Base-by-base conservation (phyloP, 768 basidiomycete species). In the Russula sp. region DNA sequence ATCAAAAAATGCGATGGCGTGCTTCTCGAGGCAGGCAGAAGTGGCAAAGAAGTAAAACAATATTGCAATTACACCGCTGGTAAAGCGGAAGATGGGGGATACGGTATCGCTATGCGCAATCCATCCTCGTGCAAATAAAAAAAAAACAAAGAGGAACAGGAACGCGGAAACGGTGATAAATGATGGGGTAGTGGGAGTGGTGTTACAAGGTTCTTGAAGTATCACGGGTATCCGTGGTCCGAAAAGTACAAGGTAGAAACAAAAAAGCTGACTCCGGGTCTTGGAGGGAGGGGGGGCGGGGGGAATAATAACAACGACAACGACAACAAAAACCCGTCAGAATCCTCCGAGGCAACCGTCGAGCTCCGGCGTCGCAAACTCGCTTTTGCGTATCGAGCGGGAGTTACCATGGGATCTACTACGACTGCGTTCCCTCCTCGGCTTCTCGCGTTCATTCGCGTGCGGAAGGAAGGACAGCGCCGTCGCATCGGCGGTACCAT, bases 301-400 rank as follows among this genome's bases (percentile, higher is more conserved):
- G 36, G 10, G 20, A 38, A 11, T 18, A 41, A 42, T 29, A 53
- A 20, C 14, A 52, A 48, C 36, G 38, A 52, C 3, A n/a, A n/a
- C n/a, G n/a, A n/a, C n/a, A n/a, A 52, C 11, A 38, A 52, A 51
- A 14, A 35, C n/a, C 18, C n/a, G 36, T 62, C 56, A 70, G 66
- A 70, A 70, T 25, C 70, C 70, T 22, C 70, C 70, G 2, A 70
- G 65, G 43, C 70, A 70, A 5, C 70, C 70, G 43, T 69, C 64
- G 25, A 66, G 60, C 38, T 65, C 60, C 29, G 66, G 56, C 20
- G 39, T 38, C 0, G 67, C 52, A 36, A 69, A 69, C 52, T 58
- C 60, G 60, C 66, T 58, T 38, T 20, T 48, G 59, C 48, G 45
- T 20, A 43, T 14, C n/a, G 50, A 32, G 20, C 58, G 61, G 7